Conservation (phyloP, 176 grass and related monocot species). For the Oryza meyeriana region DNA sequence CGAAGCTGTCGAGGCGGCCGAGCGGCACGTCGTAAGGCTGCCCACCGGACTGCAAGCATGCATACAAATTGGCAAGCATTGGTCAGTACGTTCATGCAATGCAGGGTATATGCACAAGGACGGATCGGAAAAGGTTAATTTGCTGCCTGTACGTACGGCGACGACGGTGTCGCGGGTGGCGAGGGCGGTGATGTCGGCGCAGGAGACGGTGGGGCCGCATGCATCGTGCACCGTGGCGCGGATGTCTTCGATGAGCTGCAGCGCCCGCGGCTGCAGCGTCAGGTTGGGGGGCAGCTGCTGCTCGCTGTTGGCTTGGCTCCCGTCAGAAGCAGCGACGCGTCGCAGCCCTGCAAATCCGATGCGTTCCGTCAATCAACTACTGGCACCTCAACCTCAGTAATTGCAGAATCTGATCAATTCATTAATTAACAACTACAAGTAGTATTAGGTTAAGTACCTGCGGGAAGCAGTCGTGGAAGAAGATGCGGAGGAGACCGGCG, state of each 20-base stretch:
- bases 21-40: constrained; percentile 9
- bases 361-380: background rate
- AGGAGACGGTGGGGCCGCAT: constrained; percentile 39
- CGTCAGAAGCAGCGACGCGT: constrained; percentile 47
- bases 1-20: constrained; percentile 28
- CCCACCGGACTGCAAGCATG: constrained; percentile 14
- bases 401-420: no score
- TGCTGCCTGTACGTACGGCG: background rate
- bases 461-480: constrained; percentile 53
- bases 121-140: no score
- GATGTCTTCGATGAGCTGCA: constrained; percentile 47
- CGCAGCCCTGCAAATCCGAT: constrained; percentile 40
- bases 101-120: no score
- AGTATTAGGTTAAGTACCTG: background rate
- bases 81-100: background rate
- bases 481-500: constrained; percentile 47
- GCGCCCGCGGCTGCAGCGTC: constrained; percentile 25
- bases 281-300: constrained; percentile 16
- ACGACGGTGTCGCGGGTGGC: constrained; percentile 30
- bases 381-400: no score
- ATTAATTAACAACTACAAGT: background rate
- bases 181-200: constrained; percentile 40
- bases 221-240: constrained; percentile 18
- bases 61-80: background rate
- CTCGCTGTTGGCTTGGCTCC: background rate